Evolutionary conservation across 495 filamentous ascomycete species (phyloP).

Genomic region (Aspergillus haitiensis): DNA sequence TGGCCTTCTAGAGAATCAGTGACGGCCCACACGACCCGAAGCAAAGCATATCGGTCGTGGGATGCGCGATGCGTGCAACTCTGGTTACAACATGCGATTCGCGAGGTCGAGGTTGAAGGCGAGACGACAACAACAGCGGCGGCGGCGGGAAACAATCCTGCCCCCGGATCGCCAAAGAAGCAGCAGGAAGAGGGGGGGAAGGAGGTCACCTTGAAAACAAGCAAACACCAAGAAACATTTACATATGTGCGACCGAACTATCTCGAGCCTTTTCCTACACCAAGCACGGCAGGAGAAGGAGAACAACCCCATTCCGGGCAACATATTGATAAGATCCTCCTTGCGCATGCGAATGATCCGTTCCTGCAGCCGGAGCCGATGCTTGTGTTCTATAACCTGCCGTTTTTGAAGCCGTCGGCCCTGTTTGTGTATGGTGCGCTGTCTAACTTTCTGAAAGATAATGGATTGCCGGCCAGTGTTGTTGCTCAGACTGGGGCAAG

Average conservation of each 20-base stretch:
- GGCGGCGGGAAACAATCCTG: background rate
- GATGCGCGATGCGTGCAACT: constrained; percentile 8
- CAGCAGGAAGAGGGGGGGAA: background rate
- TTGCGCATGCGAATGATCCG: background rate
- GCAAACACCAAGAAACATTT: constrained; percentile 7
- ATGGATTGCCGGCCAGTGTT: background rate
- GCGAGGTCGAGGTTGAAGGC: background rate
- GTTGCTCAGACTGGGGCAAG: background rate
- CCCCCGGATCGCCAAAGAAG: too few relatives aligned
- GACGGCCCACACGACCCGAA: background rate
- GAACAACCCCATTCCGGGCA: background rate
- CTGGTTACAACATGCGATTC: constrained; percentile 11
- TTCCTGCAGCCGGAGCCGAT: constrained; percentile 8
- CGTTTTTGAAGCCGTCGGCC: background rate
- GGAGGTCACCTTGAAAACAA: background rate
- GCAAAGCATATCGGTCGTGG: constrained; percentile 9
- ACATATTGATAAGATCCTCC: background rate
- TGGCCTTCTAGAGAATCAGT: constrained; percentile 1
- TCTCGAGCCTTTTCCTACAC: background rate
- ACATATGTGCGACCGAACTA: background rate
- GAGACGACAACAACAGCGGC: too few relatives aligned
- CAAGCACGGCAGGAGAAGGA: background rate
- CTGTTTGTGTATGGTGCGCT: constrained; percentile 1
- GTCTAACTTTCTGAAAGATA: background rate
- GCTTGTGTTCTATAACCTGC: constrained; percentile 3